Conservation (phyloP, 225 moss, liverwort and hornwort genomes). For the Ulota crispa region DNA sequence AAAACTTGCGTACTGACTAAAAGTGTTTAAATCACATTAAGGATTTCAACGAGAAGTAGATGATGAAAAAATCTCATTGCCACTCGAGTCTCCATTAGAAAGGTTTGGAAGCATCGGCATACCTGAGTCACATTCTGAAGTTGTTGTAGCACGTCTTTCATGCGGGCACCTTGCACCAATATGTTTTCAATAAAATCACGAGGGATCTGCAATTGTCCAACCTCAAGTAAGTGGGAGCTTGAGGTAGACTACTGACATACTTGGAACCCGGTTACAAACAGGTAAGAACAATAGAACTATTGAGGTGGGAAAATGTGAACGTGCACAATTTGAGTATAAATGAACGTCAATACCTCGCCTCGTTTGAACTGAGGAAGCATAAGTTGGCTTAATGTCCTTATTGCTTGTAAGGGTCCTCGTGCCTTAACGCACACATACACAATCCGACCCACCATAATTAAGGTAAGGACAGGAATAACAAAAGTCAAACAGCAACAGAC, state of each 20-base stretch:
- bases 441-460: slow-evolving; percentile 2
- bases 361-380: slow-evolving; percentile 85
- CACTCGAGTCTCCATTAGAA: background rate
- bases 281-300: slow-evolving; percentile 5
- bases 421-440: slow-evolving; percentile 49
- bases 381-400: slow-evolving; percentile 80
- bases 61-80: background rate
- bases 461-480: background rate
- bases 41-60: background rate
- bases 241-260: background rate
- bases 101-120: background rate
- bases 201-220: slow-evolving; percentile 63
- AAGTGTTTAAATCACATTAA: background rate
- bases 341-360: slow-evolving; percentile 83
- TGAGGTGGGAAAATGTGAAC: background rate
- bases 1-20: background rate
- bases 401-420: slow-evolving; percentile 80
- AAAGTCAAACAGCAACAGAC: background rate
- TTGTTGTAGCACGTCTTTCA: slow-evolving; percentile 92
- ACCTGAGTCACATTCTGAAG: slow-evolving; percentile 65
- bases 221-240: slow-evolving; percentile 17
- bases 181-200: slow-evolving; percentile 85
- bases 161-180: slow-evolving; percentile 80
- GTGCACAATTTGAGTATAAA: background rate
- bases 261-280: slow-evolving; percentile 8